A percentile compares a stretch with the other conserved stretches of the same genome.
phyloP scores from a whole-genome alignment of 306 rosid species.

The Mimosa bimucronata region DNA sequence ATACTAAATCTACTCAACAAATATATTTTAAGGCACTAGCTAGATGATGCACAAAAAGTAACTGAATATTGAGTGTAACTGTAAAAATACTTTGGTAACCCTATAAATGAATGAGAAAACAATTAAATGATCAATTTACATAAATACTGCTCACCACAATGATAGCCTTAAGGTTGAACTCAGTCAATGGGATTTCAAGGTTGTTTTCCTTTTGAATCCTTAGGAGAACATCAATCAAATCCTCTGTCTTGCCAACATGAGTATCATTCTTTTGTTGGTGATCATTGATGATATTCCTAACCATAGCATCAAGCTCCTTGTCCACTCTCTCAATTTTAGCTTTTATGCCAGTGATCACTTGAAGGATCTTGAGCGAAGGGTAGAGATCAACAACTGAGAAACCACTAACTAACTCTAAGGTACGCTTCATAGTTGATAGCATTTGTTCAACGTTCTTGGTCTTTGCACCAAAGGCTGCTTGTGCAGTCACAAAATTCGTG shows the following conservation, averaged over 20 bases:
- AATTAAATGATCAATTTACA: neutral
- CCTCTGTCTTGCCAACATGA: neutral
- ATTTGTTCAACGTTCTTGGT: neutral
- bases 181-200: neutral
- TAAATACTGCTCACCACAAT: neutral
- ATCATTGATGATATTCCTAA: neutral
- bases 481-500: neutral
- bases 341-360: neutral
- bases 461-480: constrained; percentile 10
- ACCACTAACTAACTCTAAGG: neutral
- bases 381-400: neutral
- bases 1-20: too few species aligned
- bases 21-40: too few species aligned
- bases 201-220: neutral
- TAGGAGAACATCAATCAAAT: neutral
- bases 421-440: neutral
- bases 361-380: neutral
- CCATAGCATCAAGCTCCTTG: neutral
- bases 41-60: too few species aligned
- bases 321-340: neutral
- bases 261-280: neutral
- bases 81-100: too few species aligned
- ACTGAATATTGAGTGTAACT: too few species aligned
- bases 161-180: neutral
- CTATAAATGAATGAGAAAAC: neutral